These are phyloP conservation scores for Pseudopyricularia javanii DNA, from an alignment of 2,329 filamentous ascomycete species.

Conservation along the genomic window DNA sequence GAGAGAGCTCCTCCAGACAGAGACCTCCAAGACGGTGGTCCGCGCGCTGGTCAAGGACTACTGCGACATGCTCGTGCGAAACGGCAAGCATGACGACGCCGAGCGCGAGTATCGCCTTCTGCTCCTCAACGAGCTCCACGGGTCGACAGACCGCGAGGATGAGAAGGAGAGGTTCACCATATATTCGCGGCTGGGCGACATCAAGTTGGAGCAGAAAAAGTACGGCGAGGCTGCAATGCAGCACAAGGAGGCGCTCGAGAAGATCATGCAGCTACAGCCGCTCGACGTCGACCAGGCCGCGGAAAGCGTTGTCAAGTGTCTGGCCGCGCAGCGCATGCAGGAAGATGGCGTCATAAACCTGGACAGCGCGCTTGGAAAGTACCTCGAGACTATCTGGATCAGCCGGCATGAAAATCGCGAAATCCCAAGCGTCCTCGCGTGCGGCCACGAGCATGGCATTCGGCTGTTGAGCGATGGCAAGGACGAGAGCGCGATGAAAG, in stretches of 20 bases:
- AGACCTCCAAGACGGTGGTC: background rate
- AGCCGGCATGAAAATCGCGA: background rate
- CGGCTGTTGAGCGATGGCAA: background rate
- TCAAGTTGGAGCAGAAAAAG: slow-evolving; percentile 2
- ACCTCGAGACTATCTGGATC: slow-evolving; percentile 3
- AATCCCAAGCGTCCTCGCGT: slow-evolving; percentile 1
- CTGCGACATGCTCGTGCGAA: slow-evolving; percentile 2
- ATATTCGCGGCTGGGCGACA: slow-evolving; percentile 1
- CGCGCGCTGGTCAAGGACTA: slow-evolving; percentile 3
- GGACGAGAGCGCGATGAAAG: slow-evolving; percentile 1
- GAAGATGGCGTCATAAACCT: slow-evolving; percentile 1
- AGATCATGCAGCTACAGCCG: background rate
- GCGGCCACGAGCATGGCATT: slow-evolving; percentile 4
- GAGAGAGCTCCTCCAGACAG: background rate
- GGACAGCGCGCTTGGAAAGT: slow-evolving; percentile 1
- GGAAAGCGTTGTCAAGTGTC: slow-evolving; percentile 1
- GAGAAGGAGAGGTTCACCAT: slow-evolving; percentile 1
- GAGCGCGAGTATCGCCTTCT: slow-evolving; percentile 1
- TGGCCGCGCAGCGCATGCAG: background rate
- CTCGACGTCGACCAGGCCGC: slow-evolving; percentile 4
- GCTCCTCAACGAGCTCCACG: background rate
- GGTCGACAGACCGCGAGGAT: slow-evolving; percentile 1
- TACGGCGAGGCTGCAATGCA: background rate
- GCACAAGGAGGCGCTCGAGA: slow-evolving; percentile 2
- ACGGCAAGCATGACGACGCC: slow-evolving; percentile 2